phyloP scores from a whole-genome alignment of 768 basidiomycete genomes.

The Agaricus blazei region DNA sequence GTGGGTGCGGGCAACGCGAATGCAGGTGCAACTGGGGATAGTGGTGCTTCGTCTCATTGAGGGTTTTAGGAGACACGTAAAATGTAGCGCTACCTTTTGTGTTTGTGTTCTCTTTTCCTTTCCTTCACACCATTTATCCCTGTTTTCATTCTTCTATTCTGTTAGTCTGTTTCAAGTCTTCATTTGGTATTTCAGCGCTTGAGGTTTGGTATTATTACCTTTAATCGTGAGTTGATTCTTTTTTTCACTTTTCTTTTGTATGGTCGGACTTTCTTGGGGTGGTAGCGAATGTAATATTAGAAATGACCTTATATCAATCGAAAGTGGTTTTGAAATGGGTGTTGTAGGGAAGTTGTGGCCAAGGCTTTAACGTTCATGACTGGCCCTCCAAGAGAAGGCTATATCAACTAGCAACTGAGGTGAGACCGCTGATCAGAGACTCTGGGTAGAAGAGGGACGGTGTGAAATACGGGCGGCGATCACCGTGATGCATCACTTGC shows the following conservation, averaged over 20 bases:
- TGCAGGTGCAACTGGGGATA: neutral
- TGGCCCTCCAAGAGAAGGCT: no score
- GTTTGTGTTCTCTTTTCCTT: neutral
- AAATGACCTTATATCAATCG: neutral
- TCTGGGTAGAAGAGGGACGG: no score
- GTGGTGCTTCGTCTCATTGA: neutral
- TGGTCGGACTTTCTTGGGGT: neutral
- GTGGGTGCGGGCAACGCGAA: constrained; percentile 11
- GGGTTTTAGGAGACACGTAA: neutral
- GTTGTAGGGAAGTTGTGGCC: neutral
- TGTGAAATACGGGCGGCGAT: no score
- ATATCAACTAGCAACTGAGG: no score
- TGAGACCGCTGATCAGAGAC: no score
- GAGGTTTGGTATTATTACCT: constrained; percentile 4
- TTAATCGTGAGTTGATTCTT: neutral
- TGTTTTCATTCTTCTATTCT: neutral
- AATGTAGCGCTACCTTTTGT: constrained; percentile 1
- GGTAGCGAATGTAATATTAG: neutral
- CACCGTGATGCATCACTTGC: no score
- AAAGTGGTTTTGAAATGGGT: neutral
- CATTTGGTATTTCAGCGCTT: neutral
- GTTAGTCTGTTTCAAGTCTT: neutral
- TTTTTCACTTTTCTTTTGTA: neutral
- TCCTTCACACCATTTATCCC: neutral
- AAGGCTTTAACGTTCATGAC: neutral